Conservation (phyloP, 169 alveolate genomes). For the Eimeria mitis region DNA sequence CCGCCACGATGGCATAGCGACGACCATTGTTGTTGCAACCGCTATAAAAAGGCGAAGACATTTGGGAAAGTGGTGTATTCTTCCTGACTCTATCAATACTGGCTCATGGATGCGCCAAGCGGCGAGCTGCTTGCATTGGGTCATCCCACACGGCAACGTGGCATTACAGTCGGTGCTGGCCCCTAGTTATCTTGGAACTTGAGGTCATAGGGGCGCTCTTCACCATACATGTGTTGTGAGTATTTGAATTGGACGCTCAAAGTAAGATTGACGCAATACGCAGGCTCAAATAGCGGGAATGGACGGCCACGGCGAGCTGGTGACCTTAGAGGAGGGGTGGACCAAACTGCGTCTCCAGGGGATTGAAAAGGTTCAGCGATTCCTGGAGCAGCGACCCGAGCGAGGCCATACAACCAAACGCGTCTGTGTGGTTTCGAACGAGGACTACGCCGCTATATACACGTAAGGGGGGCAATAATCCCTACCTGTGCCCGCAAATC, state of each 20-base stretch:
- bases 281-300: neutral
- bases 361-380: constrained; percentile 74
- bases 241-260: neutral
- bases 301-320: constrained; percentile 74
- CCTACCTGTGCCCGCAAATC: neutral
- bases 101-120: constrained; percentile 39
- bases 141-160: constrained; percentile 22
- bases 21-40: constrained; percentile 33
- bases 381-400: constrained; percentile 72
- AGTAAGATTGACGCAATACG: neutral
- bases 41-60: neutral
- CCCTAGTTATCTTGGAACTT: neutral
- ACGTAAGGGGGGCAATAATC: constrained; percentile 33
- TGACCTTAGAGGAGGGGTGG: constrained; percentile 77
- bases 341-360: constrained; percentile 73
- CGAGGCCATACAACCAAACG: constrained; percentile 52
- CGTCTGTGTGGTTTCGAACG: constrained; percentile 62
- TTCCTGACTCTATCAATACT: neutral
- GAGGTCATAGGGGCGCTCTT: neutral
- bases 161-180: constrained; percentile 26
- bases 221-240: neutral
- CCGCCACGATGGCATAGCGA: constrained; percentile 9
- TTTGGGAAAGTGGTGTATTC: neutral
- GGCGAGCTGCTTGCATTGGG: neutral
- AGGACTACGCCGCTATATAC: constrained; percentile 69